These are phyloP conservation scores for Zoysia japonica DNA, from an alignment of 176 grass and related monocot genomes.

Conservation along the genomic window DNA sequence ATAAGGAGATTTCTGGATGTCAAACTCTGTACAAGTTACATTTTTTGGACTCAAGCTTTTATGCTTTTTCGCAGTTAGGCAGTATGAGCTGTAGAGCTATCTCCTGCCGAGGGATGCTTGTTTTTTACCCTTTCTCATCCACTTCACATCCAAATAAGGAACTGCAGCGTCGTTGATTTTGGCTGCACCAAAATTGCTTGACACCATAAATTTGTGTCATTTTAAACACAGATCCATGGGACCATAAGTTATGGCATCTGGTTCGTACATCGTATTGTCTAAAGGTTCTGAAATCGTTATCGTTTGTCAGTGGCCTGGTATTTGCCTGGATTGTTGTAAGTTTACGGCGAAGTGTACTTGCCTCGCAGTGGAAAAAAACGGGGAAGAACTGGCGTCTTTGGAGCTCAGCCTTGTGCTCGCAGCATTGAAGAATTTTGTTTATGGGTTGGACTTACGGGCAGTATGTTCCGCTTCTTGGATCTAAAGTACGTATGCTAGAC, in stretches of 20 bases:
- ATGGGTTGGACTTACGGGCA: no score
- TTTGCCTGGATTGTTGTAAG: no score
- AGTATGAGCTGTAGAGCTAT: conserved; percentile 50
- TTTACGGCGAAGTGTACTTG: background rate
- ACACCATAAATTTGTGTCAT: conserved; percentile 16
- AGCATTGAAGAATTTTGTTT: no score
- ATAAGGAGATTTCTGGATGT: conserved; percentile 44
- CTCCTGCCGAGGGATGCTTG: conserved; percentile 53
- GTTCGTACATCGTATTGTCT: background rate
- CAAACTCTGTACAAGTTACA: conserved; percentile 51
- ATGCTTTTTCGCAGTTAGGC: conserved; percentile 47
- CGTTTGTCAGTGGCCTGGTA: background rate
- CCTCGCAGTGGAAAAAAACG: no score
- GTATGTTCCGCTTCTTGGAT: no score
- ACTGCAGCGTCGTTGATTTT: conserved; percentile 45
- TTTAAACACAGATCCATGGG: conserved; percentile 43
- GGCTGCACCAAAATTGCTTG: conserved; percentile 11
- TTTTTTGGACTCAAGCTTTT: conserved; percentile 59
- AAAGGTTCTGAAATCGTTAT: background rate
- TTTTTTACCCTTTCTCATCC: conserved; percentile 27
- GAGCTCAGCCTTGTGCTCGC: no score
- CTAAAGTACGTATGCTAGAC: no score
- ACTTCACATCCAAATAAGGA: conserved; percentile 49
- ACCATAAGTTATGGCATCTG: conserved; percentile 37
- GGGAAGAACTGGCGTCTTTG: no score